Evolutionary conservation across 441 rosid species (phyloP).

Genomic region (Syzygium syzygioides): DNA sequence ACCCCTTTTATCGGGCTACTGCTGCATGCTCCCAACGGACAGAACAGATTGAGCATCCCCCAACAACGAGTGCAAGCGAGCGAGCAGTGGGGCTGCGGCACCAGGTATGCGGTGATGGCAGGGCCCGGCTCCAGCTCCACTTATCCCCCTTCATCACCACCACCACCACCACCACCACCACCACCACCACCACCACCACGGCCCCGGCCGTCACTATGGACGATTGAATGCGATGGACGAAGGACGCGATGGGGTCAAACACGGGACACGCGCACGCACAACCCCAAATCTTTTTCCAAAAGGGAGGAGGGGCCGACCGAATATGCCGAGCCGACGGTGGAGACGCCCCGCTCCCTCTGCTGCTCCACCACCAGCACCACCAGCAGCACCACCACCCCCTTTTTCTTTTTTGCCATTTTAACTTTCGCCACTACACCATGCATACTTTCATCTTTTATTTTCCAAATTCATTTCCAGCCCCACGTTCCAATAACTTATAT

Average conservation of each 20-base stretch:
- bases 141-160: neutral
- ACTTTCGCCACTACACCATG: neutral
- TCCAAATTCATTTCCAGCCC: neutral
- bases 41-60: too few relatives aligned
- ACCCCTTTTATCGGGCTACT: too few relatives aligned
- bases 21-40: too few relatives aligned
- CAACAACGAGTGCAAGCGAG: neutral
- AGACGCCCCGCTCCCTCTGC: neutral
- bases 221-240: neutral
- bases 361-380: conserved; percentile 32
- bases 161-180: neutral
- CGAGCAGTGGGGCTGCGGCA: neutral
- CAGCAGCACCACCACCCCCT: conserved; percentile 26
- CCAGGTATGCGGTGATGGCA: neutral
- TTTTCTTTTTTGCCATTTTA: neutral
- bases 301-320: conserved; percentile 7
- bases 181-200: neutral
- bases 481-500: neutral
- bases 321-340: conserved; percentile 46
- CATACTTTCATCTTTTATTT: neutral
- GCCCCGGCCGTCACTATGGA: conserved; percentile 4
- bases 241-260: conserved; percentile 4
- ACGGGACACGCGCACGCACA: neutral
- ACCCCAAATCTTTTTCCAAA: conserved; percentile 9
- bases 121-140: neutral